phyloP scores from a whole-genome alignment of 345 rosid genomes.

The Pugionium dolabratum region DNA sequence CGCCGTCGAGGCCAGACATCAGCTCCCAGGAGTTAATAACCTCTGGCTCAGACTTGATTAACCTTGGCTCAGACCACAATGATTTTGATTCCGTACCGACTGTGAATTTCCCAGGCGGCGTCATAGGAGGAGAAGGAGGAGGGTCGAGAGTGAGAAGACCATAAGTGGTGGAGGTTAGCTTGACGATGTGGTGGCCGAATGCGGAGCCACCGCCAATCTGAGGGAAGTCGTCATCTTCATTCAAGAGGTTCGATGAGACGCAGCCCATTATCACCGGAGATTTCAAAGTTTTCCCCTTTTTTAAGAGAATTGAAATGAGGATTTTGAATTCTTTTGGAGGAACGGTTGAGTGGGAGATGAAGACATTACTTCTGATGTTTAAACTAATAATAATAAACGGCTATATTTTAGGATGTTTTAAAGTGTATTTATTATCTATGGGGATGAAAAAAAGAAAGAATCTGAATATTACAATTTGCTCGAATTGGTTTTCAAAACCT shows the following conservation, averaged over 20 bases:
- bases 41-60: conserved; percentile 48
- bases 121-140: conserved; percentile 45
- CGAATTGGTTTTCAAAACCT: too few relatives aligned
- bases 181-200: conserved; percentile 84
- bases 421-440: too few relatives aligned
- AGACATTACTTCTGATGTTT: too few relatives aligned
- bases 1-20: conserved; percentile 78
- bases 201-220: conserved; percentile 70
- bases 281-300: not conserved
- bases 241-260: conserved; percentile 78
- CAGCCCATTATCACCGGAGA: conserved; percentile 66
- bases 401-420: too few relatives aligned
- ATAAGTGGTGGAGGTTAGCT: conserved; percentile 90
- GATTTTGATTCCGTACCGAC: conserved; percentile 47
- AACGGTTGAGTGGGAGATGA: conserved; percentile 27
- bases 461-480: too few relatives aligned
- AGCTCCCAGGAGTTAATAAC: conserved; percentile 85
- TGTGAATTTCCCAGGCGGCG: conserved; percentile 59
- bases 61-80: conserved; percentile 53
- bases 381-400: too few relatives aligned
- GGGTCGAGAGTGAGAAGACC: conserved; percentile 92
- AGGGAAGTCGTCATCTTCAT: conserved; percentile 72
- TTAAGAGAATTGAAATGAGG: conserved; percentile 5
- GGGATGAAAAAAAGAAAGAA: too few relatives aligned
- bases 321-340: conserved; percentile 35